phyloP scores from a whole-genome alignment of 2,329 filamentous ascomycete genomes.

The Seiridium unicorne region DNA sequence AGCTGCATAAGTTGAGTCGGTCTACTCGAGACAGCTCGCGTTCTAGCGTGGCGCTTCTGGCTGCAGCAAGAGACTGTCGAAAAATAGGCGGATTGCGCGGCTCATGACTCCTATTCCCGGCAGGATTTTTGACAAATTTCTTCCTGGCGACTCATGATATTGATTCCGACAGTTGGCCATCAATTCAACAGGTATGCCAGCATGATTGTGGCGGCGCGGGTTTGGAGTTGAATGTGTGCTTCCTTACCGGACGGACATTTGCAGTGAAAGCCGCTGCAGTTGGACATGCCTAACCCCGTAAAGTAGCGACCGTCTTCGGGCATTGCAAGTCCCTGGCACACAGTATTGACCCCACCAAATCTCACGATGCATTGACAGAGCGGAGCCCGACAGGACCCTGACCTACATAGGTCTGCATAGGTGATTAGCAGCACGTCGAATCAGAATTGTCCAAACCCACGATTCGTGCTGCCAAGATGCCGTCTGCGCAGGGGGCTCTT shows the following conservation, averaged over 20 bases:
- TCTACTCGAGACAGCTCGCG: neutral
- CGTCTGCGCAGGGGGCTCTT: neutral
- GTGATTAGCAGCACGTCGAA: neutral
- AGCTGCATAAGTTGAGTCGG: neutral
- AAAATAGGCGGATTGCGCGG: no score
- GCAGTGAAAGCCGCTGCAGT: neutral
- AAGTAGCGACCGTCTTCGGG: neutral
- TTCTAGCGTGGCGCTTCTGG: neutral
- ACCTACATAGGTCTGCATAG: no score
- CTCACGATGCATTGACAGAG: neutral
- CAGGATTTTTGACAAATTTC: neutral
- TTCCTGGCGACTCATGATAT: neutral
- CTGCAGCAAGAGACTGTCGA: neutral
- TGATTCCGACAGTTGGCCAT: neutral
- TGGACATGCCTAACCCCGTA: neutral
- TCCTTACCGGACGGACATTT: neutral
- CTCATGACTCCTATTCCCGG: neutral
- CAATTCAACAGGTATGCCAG: neutral
- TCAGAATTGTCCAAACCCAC: neutral
- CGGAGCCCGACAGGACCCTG: constrained; percentile 2
- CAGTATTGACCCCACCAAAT: neutral
- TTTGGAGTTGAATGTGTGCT: neutral
- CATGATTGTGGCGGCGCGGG: neutral
- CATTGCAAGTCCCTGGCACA: neutral
- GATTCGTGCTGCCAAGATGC: neutral